Evolutionary conservation across 176 grass and related monocot species (phyloP), one percentile per base, ranked within the genome.

Genomic region (Oryza rufipogon): DNA sequence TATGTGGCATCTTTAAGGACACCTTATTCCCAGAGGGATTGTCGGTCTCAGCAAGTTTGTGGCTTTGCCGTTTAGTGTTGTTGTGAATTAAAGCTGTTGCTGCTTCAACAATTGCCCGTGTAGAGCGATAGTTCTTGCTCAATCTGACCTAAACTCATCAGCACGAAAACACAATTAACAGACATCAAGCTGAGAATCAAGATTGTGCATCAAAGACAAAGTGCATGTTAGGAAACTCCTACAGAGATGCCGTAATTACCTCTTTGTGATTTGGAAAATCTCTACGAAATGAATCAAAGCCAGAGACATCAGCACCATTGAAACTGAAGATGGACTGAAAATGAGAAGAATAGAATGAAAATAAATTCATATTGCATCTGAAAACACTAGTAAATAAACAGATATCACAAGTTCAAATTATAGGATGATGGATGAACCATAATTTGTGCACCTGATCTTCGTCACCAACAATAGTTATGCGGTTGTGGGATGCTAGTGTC

Each of bases 311-410:
- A 20, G 95, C 95, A 64, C 95, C 95, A 73, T 95, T 98, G 74
- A 98, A 98, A 91, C 95, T 95, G 92, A 98, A 98, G 88, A 98
- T 98, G 68, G 92, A 98, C 95, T 98, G 77, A 84, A 81, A 41
- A 92, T 79, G 52, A 81, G n/a, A 77, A 86, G 64, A 82, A 68
- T 51, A 84, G 41, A 58, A 70, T 75, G 33, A 85, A 66, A 42
- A 41, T 71, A 61, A 42, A 74, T 76, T 74, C 45, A 83, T 54
- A 49, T 82, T 4, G 74, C 69, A 68, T 39, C 73, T 71, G 80
- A 88, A 71, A 66, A 20, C 44, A 74, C n/a, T 17, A 56, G 85
- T 56, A 49, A 7, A 60, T 64, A 90, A 60, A 20, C 39, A 75
- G 42, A 73, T 60, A 77, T 38, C 64, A 89, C 9, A 81, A 66